These are phyloP conservation scores for Letharia lupina DNA, from an alignment of 495 filamentous ascomycete species.

Conservation along the genomic window DNA sequence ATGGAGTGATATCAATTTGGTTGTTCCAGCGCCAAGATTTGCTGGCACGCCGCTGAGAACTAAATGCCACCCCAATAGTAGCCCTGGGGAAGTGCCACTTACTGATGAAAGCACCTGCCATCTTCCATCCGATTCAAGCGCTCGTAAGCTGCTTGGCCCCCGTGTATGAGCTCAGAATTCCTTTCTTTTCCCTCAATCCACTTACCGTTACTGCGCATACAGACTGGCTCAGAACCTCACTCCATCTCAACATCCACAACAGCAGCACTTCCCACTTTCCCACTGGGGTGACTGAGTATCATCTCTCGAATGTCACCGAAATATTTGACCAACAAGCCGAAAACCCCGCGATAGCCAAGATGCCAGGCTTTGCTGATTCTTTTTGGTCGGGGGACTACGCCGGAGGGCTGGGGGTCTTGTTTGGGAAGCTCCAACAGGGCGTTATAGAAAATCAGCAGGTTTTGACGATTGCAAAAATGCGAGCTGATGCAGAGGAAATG, in stretches of 20 bases:
- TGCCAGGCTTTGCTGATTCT: conserved; percentile 85
- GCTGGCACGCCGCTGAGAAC: no score
- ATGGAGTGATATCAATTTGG: no score
- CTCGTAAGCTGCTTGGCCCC: neutral
- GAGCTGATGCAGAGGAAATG: conserved; percentile 88
- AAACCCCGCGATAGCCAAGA: conserved; percentile 30
- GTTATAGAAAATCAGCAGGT: conserved; percentile 92
- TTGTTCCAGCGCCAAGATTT: no score
- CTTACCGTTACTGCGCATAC: neutral
- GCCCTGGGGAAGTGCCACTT: neutral
- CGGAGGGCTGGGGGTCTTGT: conserved; percentile 87
- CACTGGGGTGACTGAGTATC: neutral
- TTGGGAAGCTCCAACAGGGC: conserved; percentile 94
- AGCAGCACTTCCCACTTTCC: neutral
- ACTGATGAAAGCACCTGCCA: neutral
- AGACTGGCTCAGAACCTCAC: neutral
- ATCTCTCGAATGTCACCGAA: neutral
- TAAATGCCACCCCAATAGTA: no score
- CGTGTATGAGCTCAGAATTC: neutral
- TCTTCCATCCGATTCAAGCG: neutral
- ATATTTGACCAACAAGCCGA: neutral
- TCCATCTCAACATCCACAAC: neutral
- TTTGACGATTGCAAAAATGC: conserved; percentile 81
- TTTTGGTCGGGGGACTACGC: conserved; percentile 96
- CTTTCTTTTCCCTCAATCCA: neutral